phyloP scores from a whole-genome alignment of 208 protist genomes.

The Trypanosoma avium region DNA sequence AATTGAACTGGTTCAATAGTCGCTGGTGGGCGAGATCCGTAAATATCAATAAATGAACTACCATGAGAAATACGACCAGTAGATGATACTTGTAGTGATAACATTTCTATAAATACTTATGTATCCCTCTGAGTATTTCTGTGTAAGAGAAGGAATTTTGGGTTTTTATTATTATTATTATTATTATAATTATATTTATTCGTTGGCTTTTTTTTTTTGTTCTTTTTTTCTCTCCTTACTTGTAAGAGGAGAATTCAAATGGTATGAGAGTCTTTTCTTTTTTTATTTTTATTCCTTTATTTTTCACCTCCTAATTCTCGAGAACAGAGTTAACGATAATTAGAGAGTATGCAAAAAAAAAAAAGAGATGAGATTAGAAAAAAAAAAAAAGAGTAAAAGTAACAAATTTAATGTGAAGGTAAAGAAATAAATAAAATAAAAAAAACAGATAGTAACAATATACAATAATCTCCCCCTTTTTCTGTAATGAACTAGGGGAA shows the following conservation, averaged over 20 bases:
- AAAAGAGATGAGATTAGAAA: constrained; percentile 9
- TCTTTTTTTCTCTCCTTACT: constrained; percentile 5
- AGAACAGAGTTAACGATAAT: too few species aligned
- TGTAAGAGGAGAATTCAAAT: background rate
- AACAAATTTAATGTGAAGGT: background rate
- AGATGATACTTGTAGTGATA: constrained; percentile 4
- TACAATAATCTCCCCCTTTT: too few species aligned
- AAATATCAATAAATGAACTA: constrained; percentile 24
- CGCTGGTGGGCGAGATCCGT: constrained; percentile 18
- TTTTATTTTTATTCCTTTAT: too few species aligned
- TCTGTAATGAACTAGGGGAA: too few species aligned
- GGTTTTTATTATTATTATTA: constrained; percentile 1
- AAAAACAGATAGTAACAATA: background rate
- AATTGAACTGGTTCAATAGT: constrained; percentile 8
- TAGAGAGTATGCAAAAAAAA: too few species aligned
- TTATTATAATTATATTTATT: background rate
- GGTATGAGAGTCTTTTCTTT: too few species aligned
- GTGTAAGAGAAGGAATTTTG: too few species aligned
- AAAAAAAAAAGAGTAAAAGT: constrained; percentile 2
- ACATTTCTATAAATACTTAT: background rate
- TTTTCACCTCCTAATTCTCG: constrained; percentile 5
- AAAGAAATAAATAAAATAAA: constrained; percentile 6
- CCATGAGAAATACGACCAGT: constrained; percentile 21
- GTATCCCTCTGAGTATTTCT: background rate
- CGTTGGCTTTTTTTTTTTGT: background rate